Evolutionary conservation across 228 moss, liverwort and hornwort genomes (phyloP), one percentile per base, ranked within the genome.

Genomic region (Sphagnum magellanicum): DNA sequence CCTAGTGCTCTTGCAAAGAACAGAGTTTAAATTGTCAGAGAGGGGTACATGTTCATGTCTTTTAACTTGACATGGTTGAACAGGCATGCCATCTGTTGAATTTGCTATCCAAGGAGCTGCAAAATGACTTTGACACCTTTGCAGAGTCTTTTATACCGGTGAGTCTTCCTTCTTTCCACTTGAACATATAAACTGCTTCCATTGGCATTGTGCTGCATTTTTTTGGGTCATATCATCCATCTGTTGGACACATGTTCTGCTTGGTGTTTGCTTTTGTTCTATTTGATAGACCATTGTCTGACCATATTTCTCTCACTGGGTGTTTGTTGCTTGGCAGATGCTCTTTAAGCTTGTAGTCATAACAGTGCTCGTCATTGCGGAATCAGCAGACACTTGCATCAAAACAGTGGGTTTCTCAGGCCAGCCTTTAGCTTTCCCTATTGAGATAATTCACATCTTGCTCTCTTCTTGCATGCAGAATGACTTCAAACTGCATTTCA

Each of bases 301-400:
- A 32, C 32, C 32, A 32, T 32, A 3, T 32, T 32, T 32, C 32
- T 32, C 32, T 32, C 32, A 32, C 32, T 32, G 32, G 32, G 32
- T 55, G 55, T 8, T 55, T 8, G 55, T 8, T 55, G 55, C 12
- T 59, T 51, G 63, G 77, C 77, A 89, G 86, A 66, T 89, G 60
- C 79, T 94, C 16, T 89, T 91, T 74, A 94, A 88, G 63, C 75
- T 84, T 72, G 91, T 94, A 6, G 87, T 94, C 9, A 91, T 91
- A 63, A 89, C 91, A 6, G 89, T 91, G 59, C 74, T 89, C 47
- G 94, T 94, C 6, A 94, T 94, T 72, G 94, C 91, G 12, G 88
- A 94, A 69, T 89, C 91, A 53, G 91, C 89, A 13, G 85, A 94
- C 62, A 82, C 65, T 11, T 91, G 94, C 79, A 89, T 94, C 64